Evolutionary conservation across 257 asterid genomes (phyloP).

Genomic region (Datura wrightii): DNA sequence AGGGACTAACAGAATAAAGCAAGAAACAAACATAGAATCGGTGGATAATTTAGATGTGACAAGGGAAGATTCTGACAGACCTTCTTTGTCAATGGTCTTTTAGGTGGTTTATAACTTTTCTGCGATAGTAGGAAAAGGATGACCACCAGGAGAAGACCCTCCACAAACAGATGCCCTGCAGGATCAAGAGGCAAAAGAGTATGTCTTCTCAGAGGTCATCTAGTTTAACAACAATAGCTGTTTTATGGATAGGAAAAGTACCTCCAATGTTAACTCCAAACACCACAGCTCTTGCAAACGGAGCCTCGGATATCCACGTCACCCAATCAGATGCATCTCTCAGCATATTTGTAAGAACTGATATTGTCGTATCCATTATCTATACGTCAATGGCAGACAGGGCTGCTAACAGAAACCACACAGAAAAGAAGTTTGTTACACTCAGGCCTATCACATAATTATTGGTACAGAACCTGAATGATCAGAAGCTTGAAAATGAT

Average conservation of each 20-base stretch:
- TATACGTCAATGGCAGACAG: not conserved
- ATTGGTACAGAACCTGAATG: not conserved
- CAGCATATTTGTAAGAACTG: conserved; percentile 51
- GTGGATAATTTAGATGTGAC: conserved; percentile 12
- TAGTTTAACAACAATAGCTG: not conserved
- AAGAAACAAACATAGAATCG: not conserved
- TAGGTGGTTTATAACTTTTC: conserved; percentile 96
- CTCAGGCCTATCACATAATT: not conserved
- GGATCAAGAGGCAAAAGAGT: not conserved
- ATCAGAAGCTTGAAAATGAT: not conserved
- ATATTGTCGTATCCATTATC: conserved; percentile 50
- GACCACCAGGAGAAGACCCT: conserved; percentile 88
- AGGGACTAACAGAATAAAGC: conserved; percentile 17
- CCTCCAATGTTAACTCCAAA: conserved; percentile 96
- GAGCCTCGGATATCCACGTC: conserved; percentile 61
- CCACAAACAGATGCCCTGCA: conserved; percentile 93
- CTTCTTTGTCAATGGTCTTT: conserved; percentile 90
- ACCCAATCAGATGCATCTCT: conserved; percentile 79
- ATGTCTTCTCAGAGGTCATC: conserved; percentile 6
- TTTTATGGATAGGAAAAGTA: conserved; percentile 34
- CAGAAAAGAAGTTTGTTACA: not conserved
- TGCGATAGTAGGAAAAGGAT: conserved; percentile 83
- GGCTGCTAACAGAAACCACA: conserved; percentile 26
- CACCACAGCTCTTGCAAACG: conserved; percentile 82
- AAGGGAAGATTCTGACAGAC: conserved; percentile 44